Conservation (phyloP, 78 protist genomes). For the Anaeramoeba flamelloides region DNA sequence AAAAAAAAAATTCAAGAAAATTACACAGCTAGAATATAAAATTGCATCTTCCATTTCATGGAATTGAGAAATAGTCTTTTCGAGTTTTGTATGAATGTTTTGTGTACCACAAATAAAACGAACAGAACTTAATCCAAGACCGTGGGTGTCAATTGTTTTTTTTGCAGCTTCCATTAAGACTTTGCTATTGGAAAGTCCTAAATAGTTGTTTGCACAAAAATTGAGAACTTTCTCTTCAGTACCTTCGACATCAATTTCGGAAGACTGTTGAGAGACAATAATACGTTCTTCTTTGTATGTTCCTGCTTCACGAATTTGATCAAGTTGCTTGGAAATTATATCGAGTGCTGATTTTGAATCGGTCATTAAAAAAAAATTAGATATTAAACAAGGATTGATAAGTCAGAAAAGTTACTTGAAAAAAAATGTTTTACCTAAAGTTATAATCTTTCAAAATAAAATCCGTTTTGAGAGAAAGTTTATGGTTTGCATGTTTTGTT, state of each 20-base stretch:
- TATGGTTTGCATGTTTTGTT: too few relatives aligned
- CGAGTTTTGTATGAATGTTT: not conserved
- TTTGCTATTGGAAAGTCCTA: constrained; percentile 32
- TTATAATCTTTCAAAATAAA: too few relatives aligned
- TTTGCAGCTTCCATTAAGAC: constrained; percentile 20
- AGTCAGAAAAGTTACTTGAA: too few relatives aligned
- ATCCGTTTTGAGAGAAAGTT: too few relatives aligned
- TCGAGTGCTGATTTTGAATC: not conserved
- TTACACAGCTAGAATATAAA: not conserved
- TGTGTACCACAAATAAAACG: constrained; percentile 53
- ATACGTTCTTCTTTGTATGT: constrained; percentile 30
- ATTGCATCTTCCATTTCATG: not conserved
- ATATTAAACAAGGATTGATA: too few relatives aligned
- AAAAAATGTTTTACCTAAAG: too few relatives aligned
- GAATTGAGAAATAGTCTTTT: not conserved
- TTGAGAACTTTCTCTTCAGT: constrained; percentile 18
- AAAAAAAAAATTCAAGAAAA: not conserved
- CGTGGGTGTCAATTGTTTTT: constrained; percentile 23
- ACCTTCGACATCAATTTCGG: constrained; percentile 5
- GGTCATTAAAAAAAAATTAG: too few relatives aligned
- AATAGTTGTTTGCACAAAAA: constrained; percentile 44
- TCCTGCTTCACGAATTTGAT: not conserved
- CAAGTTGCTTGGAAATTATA: not conserved
- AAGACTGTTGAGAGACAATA: constrained; percentile 33
- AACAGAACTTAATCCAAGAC: constrained; percentile 40